phyloP scores from a whole-genome alignment of 116 monocot genomes.

The Trichopus zeylanicus region DNA sequence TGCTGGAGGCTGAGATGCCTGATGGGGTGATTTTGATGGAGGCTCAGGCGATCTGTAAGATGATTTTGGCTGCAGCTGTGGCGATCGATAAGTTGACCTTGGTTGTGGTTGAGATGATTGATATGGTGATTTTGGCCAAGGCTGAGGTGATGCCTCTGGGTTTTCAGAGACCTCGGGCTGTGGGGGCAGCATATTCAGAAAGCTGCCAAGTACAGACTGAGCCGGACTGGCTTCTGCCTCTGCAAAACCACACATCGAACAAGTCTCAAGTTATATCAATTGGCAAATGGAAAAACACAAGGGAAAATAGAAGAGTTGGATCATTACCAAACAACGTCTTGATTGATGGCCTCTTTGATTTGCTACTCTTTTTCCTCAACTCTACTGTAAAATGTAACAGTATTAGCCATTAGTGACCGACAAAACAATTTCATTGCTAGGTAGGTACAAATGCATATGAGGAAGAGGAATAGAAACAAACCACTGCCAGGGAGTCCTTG shows the following conservation, averaged over 20 bases:
- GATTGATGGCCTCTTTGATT: constrained; percentile 90
- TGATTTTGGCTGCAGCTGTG: not conserved
- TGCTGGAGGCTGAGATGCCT: not conserved
- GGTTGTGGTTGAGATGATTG: not conserved
- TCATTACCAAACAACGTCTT: constrained; percentile 81
- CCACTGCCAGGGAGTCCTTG: constrained; percentile 7
- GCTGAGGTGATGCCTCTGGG: not conserved
- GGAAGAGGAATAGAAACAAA: not conserved
- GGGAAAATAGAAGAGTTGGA: not conserved
- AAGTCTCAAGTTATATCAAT: not conserved
- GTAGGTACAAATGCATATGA: not conserved
- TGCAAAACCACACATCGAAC: not conserved
- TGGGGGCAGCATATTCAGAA: not conserved
- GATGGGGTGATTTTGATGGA: too few relatives aligned
- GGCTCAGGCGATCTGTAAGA: too few relatives aligned
- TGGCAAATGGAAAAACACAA: not conserved
- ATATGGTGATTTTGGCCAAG: not conserved
- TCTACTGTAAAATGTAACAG: constrained; percentile 35
- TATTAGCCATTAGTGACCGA: not conserved
- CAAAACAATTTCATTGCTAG: too few relatives aligned
- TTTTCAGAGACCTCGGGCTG: not conserved
- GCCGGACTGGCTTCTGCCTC: not conserved
- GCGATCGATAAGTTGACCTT: not conserved
- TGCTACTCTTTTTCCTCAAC: constrained; percentile 89
- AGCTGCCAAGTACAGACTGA: not conserved